Conservation (phyloP, 768 basidiomycete genomes). For the Gloeostereum incarnatum region DNA sequence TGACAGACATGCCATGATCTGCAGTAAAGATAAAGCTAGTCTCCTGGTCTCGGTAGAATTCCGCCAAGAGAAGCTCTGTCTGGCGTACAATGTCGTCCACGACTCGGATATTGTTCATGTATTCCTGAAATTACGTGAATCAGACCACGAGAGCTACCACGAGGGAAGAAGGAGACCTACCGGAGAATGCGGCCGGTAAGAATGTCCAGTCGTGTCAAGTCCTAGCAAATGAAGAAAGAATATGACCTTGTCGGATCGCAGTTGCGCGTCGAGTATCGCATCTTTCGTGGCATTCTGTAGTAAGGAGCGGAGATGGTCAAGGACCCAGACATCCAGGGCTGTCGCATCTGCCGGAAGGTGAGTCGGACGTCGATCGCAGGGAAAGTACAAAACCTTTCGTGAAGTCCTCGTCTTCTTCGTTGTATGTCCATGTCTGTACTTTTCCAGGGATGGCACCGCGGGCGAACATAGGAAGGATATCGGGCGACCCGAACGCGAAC, state of each 20-base stretch:
- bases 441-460: conserved; percentile 62
- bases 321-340: conserved; percentile 68
- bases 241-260: conserved; percentile 52
- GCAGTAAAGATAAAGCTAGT: conserved; percentile 79
- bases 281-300: conserved; percentile 57
- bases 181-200: conserved; percentile 74
- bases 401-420: conserved; percentile 76
- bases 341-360: conserved; percentile 49
- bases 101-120: conserved; percentile 75
- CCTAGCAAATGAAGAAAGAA: conserved; percentile 84
- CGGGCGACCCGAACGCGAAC: conserved; percentile 81
- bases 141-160: neutral
- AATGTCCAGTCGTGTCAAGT: conserved; percentile 80
- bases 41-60: conserved; percentile 60
- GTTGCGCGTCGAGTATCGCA: conserved; percentile 32
- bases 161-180: conserved; percentile 23
- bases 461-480: conserved; percentile 83
- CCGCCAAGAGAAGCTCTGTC: conserved; percentile 49
- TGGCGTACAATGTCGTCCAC: conserved; percentile 68
- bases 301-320: conserved; percentile 55
- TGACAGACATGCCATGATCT: conserved; percentile 85
- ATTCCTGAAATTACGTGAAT: conserved; percentile 43
- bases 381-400: conserved; percentile 54
- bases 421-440: conserved; percentile 70
- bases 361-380: neutral